Conservation (phyloP, 371 early-diverging fungal genomes). For the Lichtheimia corymbifera region DNA sequence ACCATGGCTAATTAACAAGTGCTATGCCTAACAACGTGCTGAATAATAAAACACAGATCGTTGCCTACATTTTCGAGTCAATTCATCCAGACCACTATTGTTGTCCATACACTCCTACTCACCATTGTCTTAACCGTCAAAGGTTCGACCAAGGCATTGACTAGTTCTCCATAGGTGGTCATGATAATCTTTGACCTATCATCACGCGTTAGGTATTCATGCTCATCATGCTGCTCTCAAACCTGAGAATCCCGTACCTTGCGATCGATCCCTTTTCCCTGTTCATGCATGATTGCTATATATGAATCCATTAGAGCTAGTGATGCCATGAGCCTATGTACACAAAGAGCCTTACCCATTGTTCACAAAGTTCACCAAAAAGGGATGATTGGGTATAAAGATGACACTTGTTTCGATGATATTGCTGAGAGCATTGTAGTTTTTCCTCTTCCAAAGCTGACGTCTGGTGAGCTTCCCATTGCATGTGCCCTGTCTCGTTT, state of each 20-base stretch:
- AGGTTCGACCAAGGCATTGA: constrained; percentile 19
- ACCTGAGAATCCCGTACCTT: background rate
- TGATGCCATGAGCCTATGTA: background rate
- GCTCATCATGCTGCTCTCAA: background rate
- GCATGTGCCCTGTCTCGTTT: background rate
- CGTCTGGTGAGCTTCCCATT: background rate
- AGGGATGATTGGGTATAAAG: constrained; percentile 2
- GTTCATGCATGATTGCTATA: constrained; percentile 12
- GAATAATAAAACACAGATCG: constrained; percentile 6
- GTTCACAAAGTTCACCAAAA: constrained; percentile 9
- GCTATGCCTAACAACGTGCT: constrained; percentile 3
- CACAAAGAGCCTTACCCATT: constrained; percentile 11
- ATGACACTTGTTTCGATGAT: constrained; percentile 15
- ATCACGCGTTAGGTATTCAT: background rate
- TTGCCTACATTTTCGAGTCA: background rate
- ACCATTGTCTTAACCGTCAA: constrained; percentile 17
- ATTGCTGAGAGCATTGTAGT: constrained; percentile 12
- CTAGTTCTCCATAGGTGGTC: constrained; percentile 13
- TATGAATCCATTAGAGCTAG: background rate
- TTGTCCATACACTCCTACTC: background rate
- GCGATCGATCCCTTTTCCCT: background rate
- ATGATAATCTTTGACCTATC: constrained; percentile 9
- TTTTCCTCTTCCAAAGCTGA: constrained; percentile 8
- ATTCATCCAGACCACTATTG: background rate
- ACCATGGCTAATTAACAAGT: background rate